These are phyloP conservation scores for Sporothrix phasma DNA, from an alignment of 2,329 filamentous ascomycete species.

Conservation along the genomic window DNA sequence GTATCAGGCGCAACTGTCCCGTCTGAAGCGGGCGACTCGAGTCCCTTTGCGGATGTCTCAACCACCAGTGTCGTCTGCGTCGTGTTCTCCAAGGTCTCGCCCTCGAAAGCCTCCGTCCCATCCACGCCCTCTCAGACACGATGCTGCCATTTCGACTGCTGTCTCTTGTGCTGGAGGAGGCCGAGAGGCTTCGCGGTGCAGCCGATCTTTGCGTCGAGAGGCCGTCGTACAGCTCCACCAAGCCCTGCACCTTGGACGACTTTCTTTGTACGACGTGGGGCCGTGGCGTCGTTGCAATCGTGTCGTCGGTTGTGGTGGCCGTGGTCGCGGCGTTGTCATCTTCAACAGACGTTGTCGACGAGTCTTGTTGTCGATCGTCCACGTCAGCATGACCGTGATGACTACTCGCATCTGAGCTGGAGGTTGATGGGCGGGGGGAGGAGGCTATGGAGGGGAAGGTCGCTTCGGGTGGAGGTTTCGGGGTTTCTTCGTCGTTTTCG, in stretches of 20 bases:
- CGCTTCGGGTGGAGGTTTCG: background rate
- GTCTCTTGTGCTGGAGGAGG: background rate
- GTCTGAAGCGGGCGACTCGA: background rate
- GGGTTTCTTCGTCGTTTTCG: background rate
- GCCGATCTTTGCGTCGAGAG: background rate
- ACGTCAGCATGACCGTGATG: slow-evolving; percentile 18
- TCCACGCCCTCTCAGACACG: background rate
- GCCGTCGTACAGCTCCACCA: slow-evolving; percentile 42
- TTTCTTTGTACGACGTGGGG: slow-evolving; percentile 22
- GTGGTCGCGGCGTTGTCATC: slow-evolving; percentile 26
- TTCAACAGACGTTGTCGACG: slow-evolving; percentile 37
- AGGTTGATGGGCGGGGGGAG: slow-evolving; percentile 19
- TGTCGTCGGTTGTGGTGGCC: background rate
- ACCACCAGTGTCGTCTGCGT: background rate
- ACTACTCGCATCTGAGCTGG: slow-evolving; percentile 20
- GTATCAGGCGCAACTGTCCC: background rate
- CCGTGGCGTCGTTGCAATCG: background rate
- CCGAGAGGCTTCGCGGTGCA: background rate
- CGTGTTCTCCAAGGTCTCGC: background rate
- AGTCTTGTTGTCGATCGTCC: slow-evolving; percentile 29
- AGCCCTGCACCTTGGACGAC: slow-evolving; percentile 37
- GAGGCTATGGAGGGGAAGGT: background rate
- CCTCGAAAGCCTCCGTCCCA: background rate
- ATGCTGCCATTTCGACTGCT: background rate
- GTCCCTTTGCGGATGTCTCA: background rate